Percentiles rank a stretch among this genome's conserved stretches.
Evolutionary conservation across 176 grass and related monocot species (phyloP).

Genomic region (Tuctoria greenei): DNA sequence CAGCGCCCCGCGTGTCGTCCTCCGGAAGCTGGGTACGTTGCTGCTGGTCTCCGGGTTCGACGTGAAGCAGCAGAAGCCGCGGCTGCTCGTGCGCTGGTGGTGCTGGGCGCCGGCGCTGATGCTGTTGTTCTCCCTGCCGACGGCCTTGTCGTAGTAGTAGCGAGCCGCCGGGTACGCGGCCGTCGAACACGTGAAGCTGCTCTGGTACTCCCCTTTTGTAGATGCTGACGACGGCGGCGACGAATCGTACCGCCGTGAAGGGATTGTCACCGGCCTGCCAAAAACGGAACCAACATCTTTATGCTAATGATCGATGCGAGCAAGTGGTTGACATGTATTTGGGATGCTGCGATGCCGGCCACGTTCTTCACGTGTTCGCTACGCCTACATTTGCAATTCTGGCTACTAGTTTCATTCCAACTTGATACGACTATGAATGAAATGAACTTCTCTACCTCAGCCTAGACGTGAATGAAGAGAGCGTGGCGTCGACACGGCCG

Average conservation of each 20-base stretch:
- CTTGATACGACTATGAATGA: neutral
- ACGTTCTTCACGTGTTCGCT: constrained; percentile 7
- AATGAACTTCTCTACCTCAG: constrained; percentile 56
- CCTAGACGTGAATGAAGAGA: constrained; percentile 75
- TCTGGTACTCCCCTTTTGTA: constrained; percentile 46
- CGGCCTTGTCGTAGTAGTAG: constrained; percentile 35
- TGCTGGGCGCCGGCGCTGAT: constrained; percentile 2
- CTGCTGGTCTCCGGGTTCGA: constrained; percentile 51
- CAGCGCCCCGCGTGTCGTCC: constrained; percentile 28
- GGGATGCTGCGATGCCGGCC: neutral
- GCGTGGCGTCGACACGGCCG: constrained; percentile 40
- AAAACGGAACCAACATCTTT: neutral
- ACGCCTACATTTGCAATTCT: neutral
- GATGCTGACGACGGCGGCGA: constrained; percentile 53
- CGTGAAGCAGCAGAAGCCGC: constrained; percentile 69
- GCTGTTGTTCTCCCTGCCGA: constrained; percentile 34
- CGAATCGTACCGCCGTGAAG: constrained; percentile 53
- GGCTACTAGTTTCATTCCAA: neutral
- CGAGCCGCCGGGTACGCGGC: constrained; percentile 42
- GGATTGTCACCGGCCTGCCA: constrained; percentile 71
- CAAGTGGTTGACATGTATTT: neutral
- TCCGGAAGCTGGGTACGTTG: constrained; percentile 67
- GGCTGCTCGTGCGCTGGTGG: constrained; percentile 32
- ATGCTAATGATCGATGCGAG: neutral
- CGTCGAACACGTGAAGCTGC: constrained; percentile 45